These are phyloP conservation scores for Setaria viridis DNA, from an alignment of 202 grass and related monocot genomes.

Conservation along the genomic window DNA sequence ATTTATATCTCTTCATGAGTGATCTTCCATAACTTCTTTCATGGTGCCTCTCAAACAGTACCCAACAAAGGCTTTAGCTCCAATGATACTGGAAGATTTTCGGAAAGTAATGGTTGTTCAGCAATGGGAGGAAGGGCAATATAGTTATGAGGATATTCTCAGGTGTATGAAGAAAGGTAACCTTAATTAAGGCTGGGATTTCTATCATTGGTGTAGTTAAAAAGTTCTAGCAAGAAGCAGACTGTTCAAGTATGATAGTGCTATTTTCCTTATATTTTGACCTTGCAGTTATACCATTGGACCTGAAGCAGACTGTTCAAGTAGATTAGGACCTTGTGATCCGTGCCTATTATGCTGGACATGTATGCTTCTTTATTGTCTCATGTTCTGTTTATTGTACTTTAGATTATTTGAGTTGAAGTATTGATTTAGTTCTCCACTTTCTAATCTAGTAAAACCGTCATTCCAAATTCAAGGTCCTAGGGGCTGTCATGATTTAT, in stretches of 20 bases:
- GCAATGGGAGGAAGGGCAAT: constrained; percentile 83
- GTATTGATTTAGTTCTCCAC: constrained; percentile 18
- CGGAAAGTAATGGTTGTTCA: constrained; percentile 76
- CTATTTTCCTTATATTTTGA: constrained; percentile 28
- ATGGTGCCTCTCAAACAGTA: constrained; percentile 58
- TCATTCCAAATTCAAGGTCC: constrained; percentile 58
- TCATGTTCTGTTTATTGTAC: constrained; percentile 3
- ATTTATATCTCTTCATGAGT: constrained; percentile 1
- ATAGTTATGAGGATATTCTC: constrained; percentile 73
- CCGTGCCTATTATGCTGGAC: constrained; percentile 94
- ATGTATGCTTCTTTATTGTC: constrained; percentile 62
- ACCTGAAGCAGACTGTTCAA: constrained; percentile 95
- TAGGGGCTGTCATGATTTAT: constrained; percentile 98
- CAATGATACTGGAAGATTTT: constrained; percentile 93
- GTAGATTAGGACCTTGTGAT: constrained; percentile 89
- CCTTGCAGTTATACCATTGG: constrained; percentile 69
- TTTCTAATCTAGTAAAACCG: constrained; percentile 31
- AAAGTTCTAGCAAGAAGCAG: not conserved
- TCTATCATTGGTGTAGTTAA: constrained; percentile 30
- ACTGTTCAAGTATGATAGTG: not conserved
- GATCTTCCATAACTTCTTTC: constrained; percentile 26
- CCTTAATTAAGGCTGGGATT: constrained; percentile 28
- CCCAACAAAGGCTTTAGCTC: constrained; percentile 96
- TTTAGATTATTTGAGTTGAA: constrained; percentile 25
- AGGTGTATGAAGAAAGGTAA: constrained; percentile 90